Evolutionary conservation across 2,329 filamentous ascomycete genomes (phyloP).

Genomic region (Ophiostoma ips): DNA sequence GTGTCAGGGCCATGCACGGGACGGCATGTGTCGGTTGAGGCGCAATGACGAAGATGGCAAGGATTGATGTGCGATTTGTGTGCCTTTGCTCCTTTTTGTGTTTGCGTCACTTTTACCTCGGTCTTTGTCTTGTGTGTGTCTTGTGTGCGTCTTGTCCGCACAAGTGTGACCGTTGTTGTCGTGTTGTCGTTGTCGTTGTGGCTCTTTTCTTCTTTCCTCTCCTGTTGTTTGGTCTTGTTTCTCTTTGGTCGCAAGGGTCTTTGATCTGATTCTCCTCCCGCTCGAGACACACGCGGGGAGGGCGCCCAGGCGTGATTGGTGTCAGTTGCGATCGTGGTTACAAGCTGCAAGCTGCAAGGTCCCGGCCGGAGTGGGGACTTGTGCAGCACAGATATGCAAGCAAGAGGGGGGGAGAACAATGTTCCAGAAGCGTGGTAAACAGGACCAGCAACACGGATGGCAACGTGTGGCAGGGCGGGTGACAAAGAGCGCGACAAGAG

Average conservation of each 20-base stretch:
- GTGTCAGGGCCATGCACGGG: too few relatives aligned
- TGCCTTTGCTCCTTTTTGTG: not conserved
- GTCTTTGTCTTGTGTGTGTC: not conserved
- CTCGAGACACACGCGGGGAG: conserved; percentile 2
- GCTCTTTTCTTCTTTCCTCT: not conserved
- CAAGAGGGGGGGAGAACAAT: not conserved
- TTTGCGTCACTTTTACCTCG: not conserved
- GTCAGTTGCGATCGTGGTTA: conserved; percentile 7
- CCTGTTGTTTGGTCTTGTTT: not conserved
- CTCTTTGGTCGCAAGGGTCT: not conserved
- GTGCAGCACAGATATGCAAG: not conserved
- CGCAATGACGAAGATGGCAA: not conserved
- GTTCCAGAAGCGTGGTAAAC: too few relatives aligned
- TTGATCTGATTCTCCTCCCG: not conserved
- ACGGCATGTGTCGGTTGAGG: too few relatives aligned
- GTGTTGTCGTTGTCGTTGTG: not conserved
- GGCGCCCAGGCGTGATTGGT: conserved; percentile 1
- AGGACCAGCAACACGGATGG: too few relatives aligned
- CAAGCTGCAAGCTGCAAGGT: conserved; percentile 12
- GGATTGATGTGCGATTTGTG: too few relatives aligned
- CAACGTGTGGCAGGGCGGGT: too few relatives aligned
- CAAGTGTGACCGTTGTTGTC: not conserved
- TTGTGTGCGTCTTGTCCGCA: not conserved
- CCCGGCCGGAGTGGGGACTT: conserved; percentile 5
- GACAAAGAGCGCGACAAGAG: too few relatives aligned